phyloP scores from a whole-genome alignment of 1,139 yeast species.

The Blastobotrys persicus region DNA sequence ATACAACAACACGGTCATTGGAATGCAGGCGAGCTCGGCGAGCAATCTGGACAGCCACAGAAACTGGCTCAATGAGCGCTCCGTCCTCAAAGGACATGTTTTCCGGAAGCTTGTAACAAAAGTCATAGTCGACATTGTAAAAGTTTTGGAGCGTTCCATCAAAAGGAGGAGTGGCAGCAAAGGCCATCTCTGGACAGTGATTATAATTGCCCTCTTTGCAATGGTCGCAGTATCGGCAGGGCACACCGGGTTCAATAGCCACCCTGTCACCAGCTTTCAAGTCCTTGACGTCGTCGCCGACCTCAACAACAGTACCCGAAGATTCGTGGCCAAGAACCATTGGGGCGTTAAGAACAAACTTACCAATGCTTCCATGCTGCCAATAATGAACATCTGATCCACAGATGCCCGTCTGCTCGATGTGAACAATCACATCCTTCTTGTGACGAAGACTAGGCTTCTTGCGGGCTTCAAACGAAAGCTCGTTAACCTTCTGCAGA shows the following conservation, averaged over 20 bases:
- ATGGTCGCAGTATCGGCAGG: conserved; percentile 69
- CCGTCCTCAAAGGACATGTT: conserved; percentile 77
- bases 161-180: conserved; percentile 83
- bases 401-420: conserved; percentile 79
- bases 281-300: conserved; percentile 57
- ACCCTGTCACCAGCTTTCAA: conserved; percentile 38
- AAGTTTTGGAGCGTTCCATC: conserved; percentile 72
- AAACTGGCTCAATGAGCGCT: conserved; percentile 81
- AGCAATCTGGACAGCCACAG: conserved; percentile 82
- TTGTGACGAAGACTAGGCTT: conserved; percentile 60
- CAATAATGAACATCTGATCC: conserved; percentile 87
- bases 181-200: conserved; percentile 76
- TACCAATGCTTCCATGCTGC: conserved; percentile 74
- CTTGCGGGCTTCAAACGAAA: conserved; percentile 62
- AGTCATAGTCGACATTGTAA: conserved; percentile 75
- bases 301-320: conserved; percentile 64
- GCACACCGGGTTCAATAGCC: conserved; percentile 85
- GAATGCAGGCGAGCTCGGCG: conserved; percentile 60
- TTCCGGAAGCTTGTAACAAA: conserved; percentile 73
- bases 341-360: conserved; percentile 32
- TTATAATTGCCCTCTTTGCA: conserved; percentile 76
- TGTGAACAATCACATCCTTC: conserved; percentile 68
- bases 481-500: conserved; percentile 59
- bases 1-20: conserved; percentile 73
- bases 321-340: conserved; percentile 63